Percentiles rank a stretch among this genome's conserved stretches.
phyloP scores from a whole-genome alignment of 2,329 filamentous ascomycete genomes.

The Phoma sp. region DNA sequence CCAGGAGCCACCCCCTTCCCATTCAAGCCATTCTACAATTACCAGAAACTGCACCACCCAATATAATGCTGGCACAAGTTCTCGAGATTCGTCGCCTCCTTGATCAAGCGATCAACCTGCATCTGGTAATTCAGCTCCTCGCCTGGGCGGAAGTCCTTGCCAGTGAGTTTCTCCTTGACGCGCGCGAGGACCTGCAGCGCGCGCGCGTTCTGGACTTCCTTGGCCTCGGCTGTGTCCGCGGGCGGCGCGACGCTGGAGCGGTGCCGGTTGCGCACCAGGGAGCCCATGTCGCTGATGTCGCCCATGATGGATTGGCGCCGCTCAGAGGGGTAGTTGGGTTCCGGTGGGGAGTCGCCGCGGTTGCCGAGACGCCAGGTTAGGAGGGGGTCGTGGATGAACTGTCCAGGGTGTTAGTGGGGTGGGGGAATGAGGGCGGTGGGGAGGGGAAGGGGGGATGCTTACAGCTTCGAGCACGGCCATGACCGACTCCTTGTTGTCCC shows the following conservation, averaged over 20 bases:
- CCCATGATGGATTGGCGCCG: constrained; percentile 66
- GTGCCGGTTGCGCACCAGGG: constrained; percentile 44
- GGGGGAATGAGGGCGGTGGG: constrained; percentile 44
- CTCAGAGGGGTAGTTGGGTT: constrained; percentile 65
- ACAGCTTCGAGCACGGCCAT: constrained; percentile 98
- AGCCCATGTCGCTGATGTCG: constrained; percentile 43
- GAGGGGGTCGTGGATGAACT: constrained; percentile 99
- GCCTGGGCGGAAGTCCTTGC: constrained; percentile 81
- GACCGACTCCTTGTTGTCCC: constrained; percentile 96
- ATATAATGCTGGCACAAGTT: constrained; percentile 99
- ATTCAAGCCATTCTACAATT: no score
- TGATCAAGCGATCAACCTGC: constrained; percentile 93
- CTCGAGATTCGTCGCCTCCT: constrained; percentile 94
- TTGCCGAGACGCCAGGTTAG: constrained; percentile 89
- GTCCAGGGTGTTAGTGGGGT: constrained; percentile 11
- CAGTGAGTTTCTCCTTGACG: constrained; percentile 94
- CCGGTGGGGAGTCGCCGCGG: constrained; percentile 65
- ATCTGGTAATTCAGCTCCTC: constrained; percentile 82
- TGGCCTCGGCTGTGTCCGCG: constrained; percentile 53
- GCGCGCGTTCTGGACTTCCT: constrained; percentile 89
- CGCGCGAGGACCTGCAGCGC: constrained; percentile 89
- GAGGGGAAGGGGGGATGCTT: constrained; percentile 50
- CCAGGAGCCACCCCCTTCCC: no score
- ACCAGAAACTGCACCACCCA: constrained; percentile 99
- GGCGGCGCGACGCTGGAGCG: constrained; percentile 41